Conservation (phyloP, 169 alveolate species). For the Eimeria falciformis region DNA sequence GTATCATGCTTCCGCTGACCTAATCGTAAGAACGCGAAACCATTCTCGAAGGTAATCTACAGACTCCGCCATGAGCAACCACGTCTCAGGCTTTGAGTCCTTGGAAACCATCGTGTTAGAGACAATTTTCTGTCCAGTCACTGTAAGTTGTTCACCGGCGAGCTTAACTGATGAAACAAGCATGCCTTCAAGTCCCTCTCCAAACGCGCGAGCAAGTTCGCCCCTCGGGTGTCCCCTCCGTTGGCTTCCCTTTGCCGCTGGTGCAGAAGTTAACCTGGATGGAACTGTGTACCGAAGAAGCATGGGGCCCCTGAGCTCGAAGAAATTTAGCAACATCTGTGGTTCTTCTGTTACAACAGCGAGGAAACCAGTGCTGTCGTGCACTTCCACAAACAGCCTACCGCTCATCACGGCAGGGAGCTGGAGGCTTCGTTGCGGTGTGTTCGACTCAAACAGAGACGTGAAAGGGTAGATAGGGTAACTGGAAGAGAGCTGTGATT, state of each 20-base stretch:
- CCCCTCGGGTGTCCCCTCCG: not conserved
- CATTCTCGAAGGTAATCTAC: slow-evolving; percentile 45
- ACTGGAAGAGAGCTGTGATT: slow-evolving; percentile 43
- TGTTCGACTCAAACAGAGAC: slow-evolving; percentile 23
- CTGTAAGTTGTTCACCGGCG: slow-evolving; percentile 4
- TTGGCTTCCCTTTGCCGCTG: not conserved
- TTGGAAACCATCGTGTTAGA: slow-evolving; percentile 21
- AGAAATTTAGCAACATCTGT: not conserved
- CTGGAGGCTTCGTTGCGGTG: slow-evolving; percentile 45
- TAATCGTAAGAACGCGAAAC: slow-evolving; percentile 55
- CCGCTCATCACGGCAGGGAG: slow-evolving; percentile 66
- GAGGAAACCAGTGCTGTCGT: not conserved
- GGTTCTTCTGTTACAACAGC: not conserved
- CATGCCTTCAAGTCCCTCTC: slow-evolving; percentile 54
- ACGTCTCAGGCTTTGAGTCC: slow-evolving; percentile 13
- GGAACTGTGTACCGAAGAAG: slow-evolving; percentile 44
- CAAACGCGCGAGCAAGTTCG: slow-evolving; percentile 34
- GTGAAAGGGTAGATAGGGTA: slow-evolving; percentile 19
- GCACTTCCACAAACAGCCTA: slow-evolving; percentile 45
- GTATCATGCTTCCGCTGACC: slow-evolving; percentile 8
- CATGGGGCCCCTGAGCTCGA: slow-evolving; percentile 60
- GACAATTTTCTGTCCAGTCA: slow-evolving; percentile 36
- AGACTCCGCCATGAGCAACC: slow-evolving; percentile 63
- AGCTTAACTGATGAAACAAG: slow-evolving; percentile 8
- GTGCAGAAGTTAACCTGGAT: not conserved